Evolutionary conservation across 2,329 filamentous ascomycete genomes (phyloP).

Genomic region (Volutella citrinella): DNA sequence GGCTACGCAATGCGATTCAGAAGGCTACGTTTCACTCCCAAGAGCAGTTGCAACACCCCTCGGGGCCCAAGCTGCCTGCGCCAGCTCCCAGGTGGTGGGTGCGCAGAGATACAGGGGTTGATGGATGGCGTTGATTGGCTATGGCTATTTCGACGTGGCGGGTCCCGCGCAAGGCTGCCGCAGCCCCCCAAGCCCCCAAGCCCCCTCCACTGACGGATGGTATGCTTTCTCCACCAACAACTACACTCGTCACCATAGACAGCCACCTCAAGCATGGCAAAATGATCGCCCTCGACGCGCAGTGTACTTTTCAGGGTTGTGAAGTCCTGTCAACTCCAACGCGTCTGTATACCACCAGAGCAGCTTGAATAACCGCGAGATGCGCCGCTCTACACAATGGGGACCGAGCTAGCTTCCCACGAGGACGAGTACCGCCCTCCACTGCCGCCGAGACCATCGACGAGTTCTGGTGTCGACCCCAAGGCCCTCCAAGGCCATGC

Average conservation of each 20-base stretch:
- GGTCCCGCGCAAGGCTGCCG: slow-evolving; percentile 25
- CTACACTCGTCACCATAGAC: no score
- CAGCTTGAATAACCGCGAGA: no score
- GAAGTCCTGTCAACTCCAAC: slow-evolving; percentile 11
- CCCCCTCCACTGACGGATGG: no score
- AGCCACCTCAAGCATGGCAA: no score
- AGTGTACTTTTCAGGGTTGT: slow-evolving; percentile 12
- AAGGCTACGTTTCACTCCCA: slow-evolving; percentile 26
- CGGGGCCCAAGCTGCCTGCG: slow-evolving; percentile 3
- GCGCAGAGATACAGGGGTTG: slow-evolving; percentile 10
- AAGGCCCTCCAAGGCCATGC: slow-evolving; percentile 58
- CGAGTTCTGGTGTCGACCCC: slow-evolving; percentile 34
- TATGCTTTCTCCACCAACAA: no score
- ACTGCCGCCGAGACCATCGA: slow-evolving; percentile 50
- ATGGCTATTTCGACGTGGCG: slow-evolving; percentile 11
- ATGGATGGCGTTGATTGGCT: slow-evolving; percentile 18
- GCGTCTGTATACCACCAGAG: no score
- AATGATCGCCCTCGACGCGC: slow-evolving; percentile 19
- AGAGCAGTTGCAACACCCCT: slow-evolving; percentile 15
- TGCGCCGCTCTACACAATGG: no score
- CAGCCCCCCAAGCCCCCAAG: slow-evolving; percentile 21
- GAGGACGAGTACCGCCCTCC: slow-evolving; percentile 50
- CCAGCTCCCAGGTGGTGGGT: slow-evolving; percentile 14
- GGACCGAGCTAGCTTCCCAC: no score
- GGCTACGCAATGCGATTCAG: slow-evolving; percentile 15